Base-by-base conservation (phyloP, 306 rosid genomes). In the Leucaena leucocephala region DNA sequence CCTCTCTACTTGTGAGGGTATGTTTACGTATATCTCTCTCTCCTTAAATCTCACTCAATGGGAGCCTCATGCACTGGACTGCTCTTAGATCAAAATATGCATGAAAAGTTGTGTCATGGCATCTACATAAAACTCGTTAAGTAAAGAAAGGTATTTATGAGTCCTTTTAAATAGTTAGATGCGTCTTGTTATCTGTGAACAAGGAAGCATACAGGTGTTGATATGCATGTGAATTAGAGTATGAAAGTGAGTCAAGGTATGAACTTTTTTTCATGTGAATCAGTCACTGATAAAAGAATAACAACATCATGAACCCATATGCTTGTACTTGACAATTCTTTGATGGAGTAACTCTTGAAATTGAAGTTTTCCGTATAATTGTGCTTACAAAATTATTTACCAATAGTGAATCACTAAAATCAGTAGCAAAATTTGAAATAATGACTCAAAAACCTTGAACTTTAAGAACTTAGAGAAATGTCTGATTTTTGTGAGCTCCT, bases 191-290 rank as follows among this genome's bases (percentile, higher is more conserved):
- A 10, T 5, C 52, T 4, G 38, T 43, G 49, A 67, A n/a, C 35
- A 67, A 27, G 38, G 72, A 43, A 42, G 52, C 54, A 19, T 43
- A 43, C 72, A 68, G 12, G 72, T 42, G 72, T 67, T 4, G 8
- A 40, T 67, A 67, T 67, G 50, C 50, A 40, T 68, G 54, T 42
- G 54, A 19, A 1, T 42, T 68, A 68, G 36, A 68, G 73, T 68
- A 43, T 21, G 54, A 68, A 68, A 43, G 73, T 43, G 38, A 68
- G n/a, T 10, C 54, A 43, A 43, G 38, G 33, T 11, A 21, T 42
- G n/a, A 11, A 2, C 58, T 21, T 43, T 66, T 68, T 68, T 21
- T 19, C 9, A 9, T 43, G 73, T 39, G 72, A 67, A 4, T 67
- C 72, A n/a, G 17, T n/a, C 50, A 67, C 72, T 17, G 35, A n/a